These are phyloP conservation scores for Blastobotrys peoriensis DNA, from an alignment of 805 yeast genomes.

Conservation along the genomic window DNA sequence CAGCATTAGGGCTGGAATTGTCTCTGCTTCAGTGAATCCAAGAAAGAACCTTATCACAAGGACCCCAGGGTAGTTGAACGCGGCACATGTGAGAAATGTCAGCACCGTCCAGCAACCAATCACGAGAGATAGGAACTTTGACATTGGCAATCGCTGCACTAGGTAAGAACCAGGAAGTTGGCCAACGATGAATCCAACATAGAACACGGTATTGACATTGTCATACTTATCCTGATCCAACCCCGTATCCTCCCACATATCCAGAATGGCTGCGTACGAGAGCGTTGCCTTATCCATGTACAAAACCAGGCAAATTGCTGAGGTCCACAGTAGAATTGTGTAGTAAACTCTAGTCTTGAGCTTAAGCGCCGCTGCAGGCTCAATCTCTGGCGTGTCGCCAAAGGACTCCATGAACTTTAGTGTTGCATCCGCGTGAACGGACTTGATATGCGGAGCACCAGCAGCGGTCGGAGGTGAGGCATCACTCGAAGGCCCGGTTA, in stretches of 20 bases:
- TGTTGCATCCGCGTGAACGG: conserved; percentile 2
- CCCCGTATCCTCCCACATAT: conserved; percentile 30
- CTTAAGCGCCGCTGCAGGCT: conserved; percentile 3
- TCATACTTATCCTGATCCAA: conserved; percentile 43
- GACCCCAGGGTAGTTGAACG: conserved; percentile 38
- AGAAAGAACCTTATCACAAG: conserved; percentile 40
- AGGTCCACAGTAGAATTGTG: conserved; percentile 3
- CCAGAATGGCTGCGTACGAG: conserved; percentile 37
- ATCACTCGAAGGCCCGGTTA: too few relatives aligned
- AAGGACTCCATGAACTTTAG: background rate
- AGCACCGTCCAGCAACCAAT: conserved; percentile 43
- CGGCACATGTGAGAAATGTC: conserved; percentile 33
- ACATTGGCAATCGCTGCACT: conserved; percentile 40
- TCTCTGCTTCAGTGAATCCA: conserved; percentile 44
- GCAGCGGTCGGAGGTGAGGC: too few relatives aligned
- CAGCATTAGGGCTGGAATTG: conserved; percentile 46
- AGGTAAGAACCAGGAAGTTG: conserved; percentile 39
- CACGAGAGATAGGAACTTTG: conserved; percentile 23
- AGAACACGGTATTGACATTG: conserved; percentile 39
- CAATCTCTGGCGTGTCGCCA: background rate
- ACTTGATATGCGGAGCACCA: too few relatives aligned
- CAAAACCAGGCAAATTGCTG: conserved; percentile 14
- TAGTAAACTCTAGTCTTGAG: conserved; percentile 5
- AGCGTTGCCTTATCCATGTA: conserved; percentile 41
- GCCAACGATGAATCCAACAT: conserved; percentile 42